phyloP scores from a whole-genome alignment of 1,284 basidiomycete genomes.

The Ceratobasidium sp. region DNA sequence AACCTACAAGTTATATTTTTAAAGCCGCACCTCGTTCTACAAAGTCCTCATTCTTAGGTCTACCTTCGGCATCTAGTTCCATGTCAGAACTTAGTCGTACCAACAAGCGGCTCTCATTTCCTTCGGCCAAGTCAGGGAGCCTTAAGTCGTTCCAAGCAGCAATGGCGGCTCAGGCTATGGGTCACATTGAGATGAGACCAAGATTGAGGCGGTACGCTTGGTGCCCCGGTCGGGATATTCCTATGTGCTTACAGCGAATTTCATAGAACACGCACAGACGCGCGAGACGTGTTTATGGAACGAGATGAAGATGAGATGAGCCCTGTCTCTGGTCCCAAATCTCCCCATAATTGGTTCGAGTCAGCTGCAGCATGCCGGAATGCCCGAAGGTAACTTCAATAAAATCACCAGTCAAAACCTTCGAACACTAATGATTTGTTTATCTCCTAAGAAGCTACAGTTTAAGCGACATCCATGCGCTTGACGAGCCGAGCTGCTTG shows the following conservation, averaged over 20 bases:
- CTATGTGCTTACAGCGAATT: not conserved
- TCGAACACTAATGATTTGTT: not conserved
- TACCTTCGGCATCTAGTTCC: slow-evolving; percentile 33
- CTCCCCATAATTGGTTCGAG: slow-evolving; percentile 3
- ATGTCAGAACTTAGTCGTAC: slow-evolving; percentile 19
- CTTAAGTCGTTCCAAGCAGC: slow-evolving; percentile 30
- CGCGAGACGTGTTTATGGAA: slow-evolving; percentile 14
- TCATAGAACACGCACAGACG: slow-evolving; percentile 26
- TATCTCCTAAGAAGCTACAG: slow-evolving; percentile 36
- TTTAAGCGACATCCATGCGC: slow-evolving; percentile 32
- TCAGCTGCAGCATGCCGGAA: not conserved
- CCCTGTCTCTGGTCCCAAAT: slow-evolving; percentile 2
- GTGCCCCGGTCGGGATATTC: not conserved
- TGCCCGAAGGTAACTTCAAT: slow-evolving; percentile 4
- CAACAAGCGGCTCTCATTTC: slow-evolving; percentile 16
- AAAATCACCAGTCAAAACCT: not conserved
- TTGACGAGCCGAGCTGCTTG: not conserved
- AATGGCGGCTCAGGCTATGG: not conserved
- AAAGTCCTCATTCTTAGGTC: slow-evolving; percentile 13
- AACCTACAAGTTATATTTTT: not conserved
- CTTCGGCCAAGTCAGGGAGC: slow-evolving; percentile 18
- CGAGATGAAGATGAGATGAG: slow-evolving; percentile 33
- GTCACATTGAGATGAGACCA: slow-evolving; percentile 9
- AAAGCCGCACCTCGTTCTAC: slow-evolving; percentile 18
- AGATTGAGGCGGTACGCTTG: slow-evolving; percentile 19